Base-by-base conservation (phyloP, 768 basidiomycete genomes). In the Auricularia sp. region DNA sequence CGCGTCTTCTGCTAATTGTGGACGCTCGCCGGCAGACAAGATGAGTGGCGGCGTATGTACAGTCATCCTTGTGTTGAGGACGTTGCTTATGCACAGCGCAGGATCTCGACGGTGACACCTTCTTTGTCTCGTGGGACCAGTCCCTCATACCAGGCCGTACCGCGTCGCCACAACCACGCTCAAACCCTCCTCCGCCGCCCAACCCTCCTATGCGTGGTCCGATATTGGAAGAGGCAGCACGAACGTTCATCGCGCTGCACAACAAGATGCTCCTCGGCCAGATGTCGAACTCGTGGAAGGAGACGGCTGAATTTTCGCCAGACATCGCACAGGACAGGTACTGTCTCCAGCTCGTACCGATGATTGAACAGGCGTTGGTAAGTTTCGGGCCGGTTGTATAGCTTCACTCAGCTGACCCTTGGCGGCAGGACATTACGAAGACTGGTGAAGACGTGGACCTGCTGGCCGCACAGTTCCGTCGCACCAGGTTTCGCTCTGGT, bases 41-140 rank as follows among this genome's bases (percentile, higher is more conserved):
- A 73, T 73, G 71, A 68, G 69, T 10, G 70, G 70, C 64, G 72
- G 71, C 24, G 70, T 71, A 45, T 29, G 67, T 61, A 8, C 29
- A 7, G 54, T 37, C 4, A 3, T 29, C n/a, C 47, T 65, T 59
- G 54, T 3, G 1, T 45, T 37, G 36, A 8, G 21, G 44, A 4
- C 63, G 6, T 13, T 36, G 35, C 8, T 13, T 39, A 16, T 29
- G 3, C 18, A 29, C 36, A 36, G 44, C 21, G 10, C 69, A 69
- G 10, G 71, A 73, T 54, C 71, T 71, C 4, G 72, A 73, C 47
- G 72, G 72, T 51, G 72, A 73, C 37, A 29, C 33, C 35, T 73
- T 66, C 56, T 71, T 70, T n/a, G 63, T 68, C 3, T 62, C 66
- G 18, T 67, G 66, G 63, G 64, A 70, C 29, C 67, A 63, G 4